Evolutionary conservation across 257 asterid genomes (phyloP), one percentile per base, ranked within the genome.

Genomic region (Nicotiana benthamiana): DNA sequence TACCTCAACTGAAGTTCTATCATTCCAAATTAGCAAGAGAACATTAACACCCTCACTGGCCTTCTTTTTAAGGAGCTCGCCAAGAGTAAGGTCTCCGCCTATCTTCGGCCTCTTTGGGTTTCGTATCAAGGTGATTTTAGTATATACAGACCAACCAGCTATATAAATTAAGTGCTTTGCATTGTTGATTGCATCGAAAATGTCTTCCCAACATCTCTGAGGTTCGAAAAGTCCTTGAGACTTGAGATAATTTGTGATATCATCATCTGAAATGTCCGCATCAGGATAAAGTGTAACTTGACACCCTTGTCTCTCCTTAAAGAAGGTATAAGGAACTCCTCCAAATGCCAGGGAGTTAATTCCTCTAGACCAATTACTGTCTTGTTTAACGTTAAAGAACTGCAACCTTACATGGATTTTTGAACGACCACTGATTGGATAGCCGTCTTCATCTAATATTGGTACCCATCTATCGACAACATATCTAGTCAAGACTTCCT

Each of bases 11-110:
- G 98, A 96, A 18, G 97, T 92, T 76, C 90, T 74, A 51, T 96
- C 99, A 36, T 96, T 97, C 97, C 99, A 96, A 83, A 96, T 86
- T 11, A 96, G 90, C 90, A 96, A 8, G 2, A 94, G 84, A 54
- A 96, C 99, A 2, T 80, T 87, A 2, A 95, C 98, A 1, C 97
- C 98, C 64, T 93, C 91, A 11, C 90, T 70, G 0, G 99, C 98
- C 75, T 95, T 95, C 16, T n/a, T 86, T 75, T 86, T 93, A 60
- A 95, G 79, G 63, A 95, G 80, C 17, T 93, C 96, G 4, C 98
- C 98, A 2, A 95, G 93, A 48, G 57, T 82, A 4, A 89, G 56
- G 7, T 92, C 87, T 18, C 92, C 96, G 0, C 93, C 93, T 0
- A 90, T 87, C 72, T 80, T 90, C 1, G 74, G 85, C 91, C 94